Base-by-base conservation (phyloP, 306 rosid species). In the Dryas octopetala region DNA sequence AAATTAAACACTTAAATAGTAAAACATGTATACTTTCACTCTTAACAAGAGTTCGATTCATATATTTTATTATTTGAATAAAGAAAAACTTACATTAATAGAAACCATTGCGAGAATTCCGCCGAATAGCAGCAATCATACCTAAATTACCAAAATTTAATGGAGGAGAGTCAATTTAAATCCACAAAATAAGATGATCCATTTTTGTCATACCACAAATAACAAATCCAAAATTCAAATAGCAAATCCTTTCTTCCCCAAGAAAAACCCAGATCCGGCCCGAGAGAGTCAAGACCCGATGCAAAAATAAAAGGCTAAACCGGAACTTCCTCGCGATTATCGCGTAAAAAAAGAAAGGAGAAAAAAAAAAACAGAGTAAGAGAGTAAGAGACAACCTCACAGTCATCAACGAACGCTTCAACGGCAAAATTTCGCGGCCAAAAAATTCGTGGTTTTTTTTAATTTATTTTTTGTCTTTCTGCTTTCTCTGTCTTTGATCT, bases 401-500 rank as follows among this genome's bases (percentile, higher is more conserved):
- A 64, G 79, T 79, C 79, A 85, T 75, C 77, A 86, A 91, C 86
- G 98, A 95, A 90, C 96, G 98, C 83, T 91, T 95, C 97, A 90
- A 89, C 89, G 84, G 98, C 97, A 88, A 85, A 78, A 81, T 83
- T 95, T 90, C 77, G 83, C 90, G 98, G 93, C 87, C 80, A 50
- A 68, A 81, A 71, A 32, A 1, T 32, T 32, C 38, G 38, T 32
- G 38, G 38, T 32, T 32, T 32, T 32, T 32, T 32, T 32, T 32
- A 32, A 32, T 32, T 32, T 68, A 43, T 59, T 69, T 55, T 59
- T 68, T 53, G 11, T 2, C 84, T 79, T 46, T 40, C 47, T 48
- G 23, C 19, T 41, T 62, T 63, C 75, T 73, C 70, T 43, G 49
- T 70, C 74, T 63, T 68, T 62, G 71, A 67, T 69, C 23, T 16